Conservation (phyloP, 1,284 basidiomycete genomes). For the Xerocomus minutiporus region DNA sequence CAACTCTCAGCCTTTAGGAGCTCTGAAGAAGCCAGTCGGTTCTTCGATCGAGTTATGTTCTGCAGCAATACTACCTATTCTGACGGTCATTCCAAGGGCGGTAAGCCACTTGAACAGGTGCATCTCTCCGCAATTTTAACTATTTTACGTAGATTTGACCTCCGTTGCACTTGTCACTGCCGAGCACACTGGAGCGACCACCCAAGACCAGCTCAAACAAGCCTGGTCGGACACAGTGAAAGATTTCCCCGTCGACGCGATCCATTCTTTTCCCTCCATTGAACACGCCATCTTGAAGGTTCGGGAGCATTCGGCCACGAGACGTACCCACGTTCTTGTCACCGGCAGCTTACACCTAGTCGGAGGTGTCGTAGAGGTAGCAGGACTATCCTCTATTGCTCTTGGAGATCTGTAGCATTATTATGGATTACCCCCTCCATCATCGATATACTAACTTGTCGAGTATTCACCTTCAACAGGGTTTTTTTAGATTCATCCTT, state of each 20-base stretch:
- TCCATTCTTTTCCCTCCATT: conserved; percentile 84
- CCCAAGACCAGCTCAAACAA: conserved; percentile 71
- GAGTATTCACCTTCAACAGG: conserved; percentile 33
- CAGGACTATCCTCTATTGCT: conserved; percentile 65
- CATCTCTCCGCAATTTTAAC: not conserved
- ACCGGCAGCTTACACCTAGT: conserved; percentile 93
- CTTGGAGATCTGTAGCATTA: conserved; percentile 33
- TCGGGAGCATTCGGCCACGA: conserved; percentile 36
- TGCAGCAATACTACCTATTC: conserved; percentile 95
- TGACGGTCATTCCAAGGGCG: conserved; percentile 85
- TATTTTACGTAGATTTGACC: conserved; percentile 57
- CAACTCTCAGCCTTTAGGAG: conserved; percentile 43
- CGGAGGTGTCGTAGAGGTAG: conserved; percentile 91
- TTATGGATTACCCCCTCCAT: not conserved
- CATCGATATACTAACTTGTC: conserved; percentile 10
- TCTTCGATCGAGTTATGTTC: conserved; percentile 88
- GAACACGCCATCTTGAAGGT: conserved; percentile 79
- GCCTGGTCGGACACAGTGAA: conserved; percentile 71
- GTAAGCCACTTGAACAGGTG: conserved; percentile 42
- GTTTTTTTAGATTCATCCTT: not conserved
- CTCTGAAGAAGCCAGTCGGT: conserved; percentile 37
- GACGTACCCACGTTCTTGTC: conserved; percentile 66
- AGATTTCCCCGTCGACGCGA: conserved; percentile 51
- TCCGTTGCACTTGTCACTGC: conserved; percentile 60
- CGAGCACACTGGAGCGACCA: conserved; percentile 65